A percentile compares a stretch with the other conserved stretches of the same genome.
Evolutionary conservation across 495 filamentous ascomycete genomes (phyloP).

Genomic region (Penicillium turbatum): DNA sequence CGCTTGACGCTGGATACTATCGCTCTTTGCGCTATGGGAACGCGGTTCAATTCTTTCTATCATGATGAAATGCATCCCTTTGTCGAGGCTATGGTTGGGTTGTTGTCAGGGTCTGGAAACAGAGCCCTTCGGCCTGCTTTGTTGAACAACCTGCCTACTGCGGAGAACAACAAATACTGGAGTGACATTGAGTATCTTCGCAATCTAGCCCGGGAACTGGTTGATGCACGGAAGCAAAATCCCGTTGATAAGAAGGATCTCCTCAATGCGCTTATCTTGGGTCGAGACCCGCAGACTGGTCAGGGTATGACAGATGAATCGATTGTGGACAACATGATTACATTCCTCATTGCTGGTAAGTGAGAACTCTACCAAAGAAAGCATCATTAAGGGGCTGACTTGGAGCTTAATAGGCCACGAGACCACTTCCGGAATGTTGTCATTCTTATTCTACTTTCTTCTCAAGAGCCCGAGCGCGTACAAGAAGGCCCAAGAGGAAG

Average conservation of each 20-base stretch:
- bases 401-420: slow-evolving; percentile 53
- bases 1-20: slow-evolving; percentile 70
- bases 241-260: slow-evolving; percentile 62
- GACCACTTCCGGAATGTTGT: slow-evolving; percentile 60
- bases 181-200: slow-evolving; percentile 54
- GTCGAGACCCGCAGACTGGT: slow-evolving; percentile 63
- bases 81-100: slow-evolving; percentile 57
- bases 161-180: slow-evolving; percentile 53
- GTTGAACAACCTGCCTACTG: slow-evolving; percentile 45
- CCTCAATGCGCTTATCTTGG: slow-evolving; percentile 64
- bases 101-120: slow-evolving; percentile 52
- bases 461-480: slow-evolving; percentile 58
- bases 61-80: slow-evolving; percentile 63
- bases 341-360: slow-evolving; percentile 59
- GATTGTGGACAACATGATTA: slow-evolving; percentile 68
- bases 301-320: slow-evolving; percentile 54
- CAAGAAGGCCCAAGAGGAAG: slow-evolving; percentile 58
- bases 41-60: slow-evolving; percentile 74
- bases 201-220: slow-evolving; percentile 52
- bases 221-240: slow-evolving; percentile 54
- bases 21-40: slow-evolving; percentile 68
- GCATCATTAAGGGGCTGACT: slow-evolving; percentile 9
- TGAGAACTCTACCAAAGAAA: not conserved
- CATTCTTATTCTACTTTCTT: slow-evolving; percentile 55
- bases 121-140: slow-evolving; percentile 51